A percentile compares a stretch with the other conserved stretches of the same genome.
Conservation (phyloP, 352 stramenopile genomes). For the Pilasporangium apinafurcum region DNA sequence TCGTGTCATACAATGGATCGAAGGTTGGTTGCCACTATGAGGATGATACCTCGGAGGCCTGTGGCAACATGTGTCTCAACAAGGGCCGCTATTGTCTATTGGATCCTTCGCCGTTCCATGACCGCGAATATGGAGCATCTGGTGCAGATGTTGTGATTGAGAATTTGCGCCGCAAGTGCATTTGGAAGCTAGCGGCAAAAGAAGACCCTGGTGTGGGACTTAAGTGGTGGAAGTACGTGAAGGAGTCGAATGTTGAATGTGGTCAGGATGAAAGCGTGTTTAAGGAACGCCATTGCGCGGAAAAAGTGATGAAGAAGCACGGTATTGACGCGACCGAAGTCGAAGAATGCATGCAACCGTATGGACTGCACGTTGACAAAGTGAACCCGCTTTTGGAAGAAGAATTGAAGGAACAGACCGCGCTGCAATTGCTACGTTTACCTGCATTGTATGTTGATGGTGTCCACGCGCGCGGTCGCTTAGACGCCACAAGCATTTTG, state of each 20-base stretch:
- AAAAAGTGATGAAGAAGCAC: slow-evolving; percentile 88
- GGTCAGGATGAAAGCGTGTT: slow-evolving; percentile 81
- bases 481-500: slow-evolving; percentile 84
- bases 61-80: slow-evolving; percentile 97
- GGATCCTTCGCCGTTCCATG: slow-evolving; percentile 92
- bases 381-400: slow-evolving; percentile 88
- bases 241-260: slow-evolving; percentile 87
- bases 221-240: slow-evolving; percentile 95
- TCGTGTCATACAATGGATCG: slow-evolving; percentile 95
- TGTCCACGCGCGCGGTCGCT: slow-evolving; percentile 86
- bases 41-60: slow-evolving; percentile 62
- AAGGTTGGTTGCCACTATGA: slow-evolving; percentile 87
- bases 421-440: slow-evolving; percentile 88
- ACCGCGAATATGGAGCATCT: slow-evolving; percentile 88
- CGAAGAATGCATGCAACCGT: slow-evolving; percentile 92
- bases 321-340: slow-evolving; percentile 81
- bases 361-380: slow-evolving; percentile 81
- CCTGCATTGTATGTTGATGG: slow-evolving; percentile 94
- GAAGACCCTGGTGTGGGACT: slow-evolving; percentile 79
- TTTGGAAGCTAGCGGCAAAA: slow-evolving; percentile 88
- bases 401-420: slow-evolving; percentile 87
- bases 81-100: slow-evolving; percentile 95
- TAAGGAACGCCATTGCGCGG: slow-evolving; percentile 82
- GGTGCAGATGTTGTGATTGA: slow-evolving; percentile 94
- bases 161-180: slow-evolving; percentile 91